These are phyloP conservation scores for Erodium maritimum DNA, from an alignment of 345 rosid genomes.

Conservation along the genomic window DNA sequence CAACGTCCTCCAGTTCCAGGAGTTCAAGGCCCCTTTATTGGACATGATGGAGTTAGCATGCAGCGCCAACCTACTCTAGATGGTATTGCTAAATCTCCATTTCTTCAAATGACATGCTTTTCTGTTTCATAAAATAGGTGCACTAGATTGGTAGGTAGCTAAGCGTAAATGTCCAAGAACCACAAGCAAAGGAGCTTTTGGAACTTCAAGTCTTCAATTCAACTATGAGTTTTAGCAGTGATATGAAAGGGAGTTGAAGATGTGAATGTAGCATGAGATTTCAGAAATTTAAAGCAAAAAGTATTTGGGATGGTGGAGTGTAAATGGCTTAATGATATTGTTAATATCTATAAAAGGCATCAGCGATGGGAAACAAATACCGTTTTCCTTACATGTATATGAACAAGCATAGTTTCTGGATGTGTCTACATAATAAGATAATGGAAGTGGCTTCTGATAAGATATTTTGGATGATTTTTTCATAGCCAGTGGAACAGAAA, in stretches of 20 bases:
- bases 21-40: constrained; percentile 34
- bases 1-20: constrained; percentile 23
- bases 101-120: not conserved
- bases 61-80: constrained; percentile 51
- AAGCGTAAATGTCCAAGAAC: not conserved
- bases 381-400: not conserved
- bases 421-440: no score
- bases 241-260: not conserved
- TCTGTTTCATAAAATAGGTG: not conserved
- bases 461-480: no score
- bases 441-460: no score
- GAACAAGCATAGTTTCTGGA: not conserved
- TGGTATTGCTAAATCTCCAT: constrained; percentile 29
- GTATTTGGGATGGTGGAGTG: not conserved
- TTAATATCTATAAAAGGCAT: not conserved
- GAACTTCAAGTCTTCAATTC: not conserved
- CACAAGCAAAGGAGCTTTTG: not conserved
- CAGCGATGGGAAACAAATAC: not conserved
- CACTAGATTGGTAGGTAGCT: not conserved
- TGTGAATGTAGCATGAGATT: not conserved
- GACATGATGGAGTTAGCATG: constrained; percentile 19
- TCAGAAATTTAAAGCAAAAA: no score
- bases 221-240: not conserved
- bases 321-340: not conserved
- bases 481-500: no score